Percentiles rank a stretch among this genome's conserved stretches.
Conservation (phyloP, 1,284 basidiomycete species). For the Microbotryum intermedium region DNA sequence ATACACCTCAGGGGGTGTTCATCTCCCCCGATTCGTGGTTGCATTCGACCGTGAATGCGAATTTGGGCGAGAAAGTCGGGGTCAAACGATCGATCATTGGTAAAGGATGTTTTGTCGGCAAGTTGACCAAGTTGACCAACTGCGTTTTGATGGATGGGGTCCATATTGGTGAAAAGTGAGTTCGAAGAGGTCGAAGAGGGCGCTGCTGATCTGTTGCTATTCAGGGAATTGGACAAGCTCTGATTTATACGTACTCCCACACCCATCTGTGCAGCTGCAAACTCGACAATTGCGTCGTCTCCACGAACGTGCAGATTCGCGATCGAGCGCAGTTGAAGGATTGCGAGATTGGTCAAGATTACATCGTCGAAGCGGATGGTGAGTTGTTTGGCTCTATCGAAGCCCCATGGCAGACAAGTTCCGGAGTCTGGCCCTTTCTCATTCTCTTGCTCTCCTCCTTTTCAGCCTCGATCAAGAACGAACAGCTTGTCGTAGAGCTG, state of each 20-base stretch:
- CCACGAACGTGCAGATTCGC: constrained; percentile 71
- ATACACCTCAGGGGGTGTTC: constrained; percentile 22
- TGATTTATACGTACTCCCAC: background rate
- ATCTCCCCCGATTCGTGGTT: constrained; percentile 76
- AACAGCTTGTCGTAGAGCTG: constrained; percentile 25
- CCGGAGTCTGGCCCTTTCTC: background rate
- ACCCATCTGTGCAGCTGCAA: constrained; percentile 54
- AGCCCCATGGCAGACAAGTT: too few species aligned
- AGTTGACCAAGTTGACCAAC: constrained; percentile 72
- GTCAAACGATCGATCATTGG: constrained; percentile 87
- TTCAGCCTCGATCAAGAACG: constrained; percentile 25
- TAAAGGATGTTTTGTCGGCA: constrained; percentile 77
- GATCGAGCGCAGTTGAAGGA: constrained; percentile 66
- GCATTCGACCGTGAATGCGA: constrained; percentile 57
- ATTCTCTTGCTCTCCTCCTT: background rate
- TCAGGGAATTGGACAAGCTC: background rate
- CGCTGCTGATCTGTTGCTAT: background rate
- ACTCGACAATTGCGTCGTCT: constrained; percentile 79
- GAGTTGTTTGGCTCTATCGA: constrained; percentile 27
- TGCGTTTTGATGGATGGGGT: constrained; percentile 87
- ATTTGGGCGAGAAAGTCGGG: constrained; percentile 69
- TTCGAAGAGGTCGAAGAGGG: background rate
- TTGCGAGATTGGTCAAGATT: constrained; percentile 81
- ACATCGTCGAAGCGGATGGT: constrained; percentile 68
- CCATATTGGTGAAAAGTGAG: constrained; percentile 73